phyloP scores from a whole-genome alignment of 2,329 filamentous ascomycete species.

The Clonostachys byssicola region DNA sequence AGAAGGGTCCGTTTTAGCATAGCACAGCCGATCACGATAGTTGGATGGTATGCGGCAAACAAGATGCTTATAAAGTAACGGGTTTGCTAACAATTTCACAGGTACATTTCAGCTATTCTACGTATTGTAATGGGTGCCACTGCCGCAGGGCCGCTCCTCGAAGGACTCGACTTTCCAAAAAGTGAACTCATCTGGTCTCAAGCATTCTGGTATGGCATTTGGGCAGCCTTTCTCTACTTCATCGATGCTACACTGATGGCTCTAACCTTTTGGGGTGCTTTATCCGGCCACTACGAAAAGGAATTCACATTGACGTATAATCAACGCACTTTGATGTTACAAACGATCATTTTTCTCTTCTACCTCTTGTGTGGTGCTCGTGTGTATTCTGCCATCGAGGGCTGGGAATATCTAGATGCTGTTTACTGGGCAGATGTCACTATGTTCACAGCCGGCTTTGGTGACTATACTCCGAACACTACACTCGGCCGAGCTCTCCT shows the following conservation, averaged over 20 bases:
- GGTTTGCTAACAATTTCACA: slow-evolving; percentile 6
- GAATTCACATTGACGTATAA: slow-evolving; percentile 75
- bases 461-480: slow-evolving; percentile 45
- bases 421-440: slow-evolving; percentile 77
- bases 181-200: slow-evolving; percentile 56
- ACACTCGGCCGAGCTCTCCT: slow-evolving; percentile 64
- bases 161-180: slow-evolving; percentile 12
- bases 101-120: slow-evolving; percentile 57
- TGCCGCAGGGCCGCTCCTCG: slow-evolving; percentile 51
- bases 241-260: slow-evolving; percentile 72
- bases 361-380: slow-evolving; percentile 77
- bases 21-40: slow-evolving; percentile 78
- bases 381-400: slow-evolving; percentile 69
- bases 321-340: slow-evolving; percentile 84
- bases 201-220: slow-evolving; percentile 83
- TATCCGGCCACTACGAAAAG: slow-evolving; percentile 64
- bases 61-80: slow-evolving; percentile 39
- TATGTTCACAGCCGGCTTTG: slow-evolving; percentile 60
- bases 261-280: slow-evolving; percentile 76
- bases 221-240: slow-evolving; percentile 76
- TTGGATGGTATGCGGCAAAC: slow-evolving; percentile 65
- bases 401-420: slow-evolving; percentile 72
- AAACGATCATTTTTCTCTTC: slow-evolving; percentile 80
- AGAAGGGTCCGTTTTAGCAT: slow-evolving; percentile 73
- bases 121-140: slow-evolving; percentile 65